A percentile compares a stretch with the other conserved stretches of the same genome.
Conservation (phyloP, 805 yeast genomes). For the Candida sphagnicola region DNA sequence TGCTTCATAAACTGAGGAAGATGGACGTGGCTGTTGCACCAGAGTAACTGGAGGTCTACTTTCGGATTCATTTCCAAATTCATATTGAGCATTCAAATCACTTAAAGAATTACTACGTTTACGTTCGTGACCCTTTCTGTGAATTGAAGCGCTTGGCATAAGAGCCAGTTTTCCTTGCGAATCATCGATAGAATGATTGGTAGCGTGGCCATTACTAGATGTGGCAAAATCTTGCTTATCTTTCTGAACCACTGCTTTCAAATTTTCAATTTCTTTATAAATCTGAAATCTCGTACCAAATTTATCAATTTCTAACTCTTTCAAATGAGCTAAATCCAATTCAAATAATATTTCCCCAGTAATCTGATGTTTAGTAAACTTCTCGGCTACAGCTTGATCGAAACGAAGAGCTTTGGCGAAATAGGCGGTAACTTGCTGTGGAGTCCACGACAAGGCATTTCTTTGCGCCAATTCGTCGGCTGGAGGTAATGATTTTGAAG, state of each 20-base stretch:
- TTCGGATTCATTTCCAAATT: conserved; percentile 26
- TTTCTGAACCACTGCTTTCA: conserved; percentile 27
- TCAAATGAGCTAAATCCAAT: conserved; percentile 78
- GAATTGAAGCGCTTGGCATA: conserved; percentile 2
- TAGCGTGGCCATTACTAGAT: not conserved
- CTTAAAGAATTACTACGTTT: conserved; percentile 8
- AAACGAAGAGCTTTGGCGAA: conserved; percentile 68
- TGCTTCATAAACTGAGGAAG: conserved; percentile 51
- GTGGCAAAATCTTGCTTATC: not conserved
- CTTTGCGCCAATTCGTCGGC: not conserved
- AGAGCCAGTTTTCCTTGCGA: not conserved
- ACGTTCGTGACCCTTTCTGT: conserved; percentile 3
- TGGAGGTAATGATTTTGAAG: not conserved
- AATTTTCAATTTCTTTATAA: conserved; percentile 78
- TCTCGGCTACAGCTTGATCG: conserved; percentile 68
- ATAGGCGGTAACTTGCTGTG: conserved; percentile 78
- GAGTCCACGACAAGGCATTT: conserved; percentile 67
- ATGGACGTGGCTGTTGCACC: conserved; percentile 32
- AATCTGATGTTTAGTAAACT: conserved; percentile 83
- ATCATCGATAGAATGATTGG: not conserved
- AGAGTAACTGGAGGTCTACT: conserved; percentile 20
- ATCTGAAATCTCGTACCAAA: conserved; percentile 96
- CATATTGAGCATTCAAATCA: conserved; percentile 24
- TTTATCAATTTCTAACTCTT: conserved; percentile 86
- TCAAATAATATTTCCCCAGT: conserved; percentile 83